These are phyloP conservation scores for Botryotinia globosa DNA, from an alignment of 2,329 filamentous ascomycete genomes.

Conservation along the genomic window DNA sequence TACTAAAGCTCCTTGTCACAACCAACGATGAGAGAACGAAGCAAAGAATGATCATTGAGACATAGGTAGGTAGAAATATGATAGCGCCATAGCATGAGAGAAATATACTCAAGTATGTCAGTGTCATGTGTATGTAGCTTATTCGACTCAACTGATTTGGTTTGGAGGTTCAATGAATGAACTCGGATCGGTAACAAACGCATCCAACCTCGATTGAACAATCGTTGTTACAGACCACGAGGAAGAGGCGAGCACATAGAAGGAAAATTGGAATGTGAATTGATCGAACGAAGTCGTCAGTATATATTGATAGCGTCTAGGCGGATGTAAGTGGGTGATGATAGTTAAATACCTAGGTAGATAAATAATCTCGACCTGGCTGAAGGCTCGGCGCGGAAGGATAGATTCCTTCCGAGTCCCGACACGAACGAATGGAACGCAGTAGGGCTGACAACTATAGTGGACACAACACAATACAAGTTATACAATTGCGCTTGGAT, in stretches of 20 bases:
- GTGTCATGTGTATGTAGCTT: too few relatives aligned
- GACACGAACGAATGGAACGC: neutral
- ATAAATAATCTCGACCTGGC: constrained; percentile 1
- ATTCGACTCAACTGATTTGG: neutral
- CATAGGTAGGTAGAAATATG: too few relatives aligned
- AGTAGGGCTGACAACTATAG: too few relatives aligned
- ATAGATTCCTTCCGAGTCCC: neutral
- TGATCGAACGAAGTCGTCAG: neutral
- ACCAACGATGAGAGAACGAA: neutral
- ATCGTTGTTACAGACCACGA: neutral
- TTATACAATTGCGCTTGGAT: too few relatives aligned
- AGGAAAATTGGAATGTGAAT: neutral
- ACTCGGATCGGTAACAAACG: neutral
- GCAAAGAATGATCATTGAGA: neutral
- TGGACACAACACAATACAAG: too few relatives aligned
- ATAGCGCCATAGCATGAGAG: neutral
- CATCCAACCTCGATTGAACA: neutral
- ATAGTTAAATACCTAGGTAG: neutral
- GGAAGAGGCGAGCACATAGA: neutral
- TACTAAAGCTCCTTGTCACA: rapidly evolving
- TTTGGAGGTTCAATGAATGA: neutral
- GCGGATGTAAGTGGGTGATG: neutral
- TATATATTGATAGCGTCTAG: neutral
- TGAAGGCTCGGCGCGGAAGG: neutral
- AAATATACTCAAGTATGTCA: neutral